Evolutionary conservation across 2,329 filamentous ascomycete genomes (phyloP).

Genomic region (Trichophyton verrucosum): DNA sequence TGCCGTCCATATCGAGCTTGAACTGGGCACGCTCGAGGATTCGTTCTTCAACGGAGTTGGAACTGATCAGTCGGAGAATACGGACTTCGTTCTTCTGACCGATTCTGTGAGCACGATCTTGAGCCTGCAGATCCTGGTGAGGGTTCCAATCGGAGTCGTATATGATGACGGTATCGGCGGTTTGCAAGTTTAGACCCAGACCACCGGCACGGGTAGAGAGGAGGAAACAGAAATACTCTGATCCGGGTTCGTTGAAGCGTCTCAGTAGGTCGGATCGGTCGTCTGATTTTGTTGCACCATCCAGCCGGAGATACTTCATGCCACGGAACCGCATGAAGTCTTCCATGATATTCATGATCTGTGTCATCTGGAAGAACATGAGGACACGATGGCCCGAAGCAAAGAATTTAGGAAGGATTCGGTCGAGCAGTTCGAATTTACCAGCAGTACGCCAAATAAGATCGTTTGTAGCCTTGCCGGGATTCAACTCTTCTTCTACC

Average conservation of each 20-base stretch:
- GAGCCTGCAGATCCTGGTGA: conserved; percentile 95
- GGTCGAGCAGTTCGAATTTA: conserved; percentile 92
- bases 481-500: conserved; percentile 97
- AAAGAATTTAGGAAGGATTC: conserved; percentile 85
- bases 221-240: conserved; percentile 93
- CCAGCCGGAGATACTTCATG: conserved; percentile 77
- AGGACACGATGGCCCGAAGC: conserved; percentile 84
- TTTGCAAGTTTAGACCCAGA: conserved; percentile 92
- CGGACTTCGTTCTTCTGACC: conserved; percentile 99
- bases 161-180: conserved; percentile 97
- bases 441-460: conserved; percentile 88
- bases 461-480: conserved; percentile 75
- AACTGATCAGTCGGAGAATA: conserved; percentile 88
- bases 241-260: conserved; percentile 78
- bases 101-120: conserved; percentile 99
- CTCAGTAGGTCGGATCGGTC: conserved; percentile 84
- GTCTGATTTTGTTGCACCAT: conserved; percentile 94
- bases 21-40: conserved; percentile 92
- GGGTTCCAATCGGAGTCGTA: conserved; percentile 99
- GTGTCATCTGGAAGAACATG: conserved; percentile 99
- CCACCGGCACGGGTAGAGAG: conserved; percentile 98
- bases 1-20: conserved; percentile 98
- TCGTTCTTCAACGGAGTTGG: conserved; percentile 96
- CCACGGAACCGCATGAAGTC: conserved; percentile 81
- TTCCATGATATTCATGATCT: conserved; percentile 99